Evolutionary conservation across 768 basidiomycete genomes (phyloP).

Genomic region (Lactarius hengduanensis): DNA sequence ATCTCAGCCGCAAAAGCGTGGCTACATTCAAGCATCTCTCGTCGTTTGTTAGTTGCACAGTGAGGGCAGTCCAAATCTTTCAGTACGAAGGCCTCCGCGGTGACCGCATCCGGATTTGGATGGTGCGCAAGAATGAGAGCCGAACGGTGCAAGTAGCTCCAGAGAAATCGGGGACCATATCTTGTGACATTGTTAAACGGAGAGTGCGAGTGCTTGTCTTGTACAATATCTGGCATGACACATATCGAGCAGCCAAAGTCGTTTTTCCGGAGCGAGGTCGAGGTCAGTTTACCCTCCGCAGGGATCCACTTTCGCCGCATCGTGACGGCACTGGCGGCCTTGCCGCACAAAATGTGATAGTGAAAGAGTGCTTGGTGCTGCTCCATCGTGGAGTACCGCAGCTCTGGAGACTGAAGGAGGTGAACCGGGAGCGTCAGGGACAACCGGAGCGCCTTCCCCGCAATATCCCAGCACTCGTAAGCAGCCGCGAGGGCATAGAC

Average conservation of each 20-base stretch:
- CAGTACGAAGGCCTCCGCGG: slow-evolving; percentile 4
- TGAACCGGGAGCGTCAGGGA: slow-evolving; percentile 8
- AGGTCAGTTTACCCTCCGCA: background rate
- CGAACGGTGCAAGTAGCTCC: slow-evolving; percentile 19
- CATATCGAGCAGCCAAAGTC: slow-evolving; percentile 2
- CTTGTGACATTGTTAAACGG: background rate
- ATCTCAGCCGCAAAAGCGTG: slow-evolving; percentile 6
- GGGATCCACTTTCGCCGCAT: slow-evolving; percentile 8
- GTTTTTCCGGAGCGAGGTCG: background rate
- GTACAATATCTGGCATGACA: background rate
- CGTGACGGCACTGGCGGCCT: slow-evolving; percentile 14
- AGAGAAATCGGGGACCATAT: slow-evolving; percentile 9
- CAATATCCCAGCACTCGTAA: slow-evolving; percentile 3
- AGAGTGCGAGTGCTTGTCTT: background rate
- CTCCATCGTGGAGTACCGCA: slow-evolving; percentile 11
- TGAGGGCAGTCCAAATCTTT: background rate
- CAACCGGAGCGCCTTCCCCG: slow-evolving; percentile 1
- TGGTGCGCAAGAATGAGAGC: slow-evolving; percentile 15
- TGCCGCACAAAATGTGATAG: slow-evolving; percentile 13
- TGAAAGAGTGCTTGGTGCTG: slow-evolving; percentile 13
- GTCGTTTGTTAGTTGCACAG: background rate
- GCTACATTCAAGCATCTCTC: slow-evolving; percentile 14
- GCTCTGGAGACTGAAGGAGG: slow-evolving; percentile 1
- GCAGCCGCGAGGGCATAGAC: slow-evolving; percentile 17
- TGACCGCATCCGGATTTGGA: slow-evolving; percentile 6